Percentiles rank a stretch among this genome's conserved stretches.
phyloP scores from a whole-genome alignment of 192 early-diverging fungal genomes.

The Coemansia sp. region DNA sequence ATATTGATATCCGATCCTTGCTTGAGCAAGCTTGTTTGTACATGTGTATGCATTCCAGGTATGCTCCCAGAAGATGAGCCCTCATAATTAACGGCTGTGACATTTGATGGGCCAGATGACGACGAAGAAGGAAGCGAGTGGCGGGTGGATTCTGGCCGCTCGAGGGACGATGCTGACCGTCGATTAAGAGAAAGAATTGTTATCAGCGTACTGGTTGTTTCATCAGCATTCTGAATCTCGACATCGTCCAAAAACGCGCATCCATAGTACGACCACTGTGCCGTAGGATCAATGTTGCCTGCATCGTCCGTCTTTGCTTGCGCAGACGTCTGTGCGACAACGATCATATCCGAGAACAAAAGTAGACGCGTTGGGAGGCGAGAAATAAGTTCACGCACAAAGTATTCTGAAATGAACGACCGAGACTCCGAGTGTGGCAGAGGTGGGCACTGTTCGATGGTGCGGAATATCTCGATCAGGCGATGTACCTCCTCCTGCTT shows the following conservation, averaged over 20 bases:
- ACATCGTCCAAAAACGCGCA: conserved; percentile 43
- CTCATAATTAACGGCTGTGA: background rate
- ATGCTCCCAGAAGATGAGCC: background rate
- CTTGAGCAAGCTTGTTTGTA: conserved; percentile 11
- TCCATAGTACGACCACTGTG: conserved; percentile 52
- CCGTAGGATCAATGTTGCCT: conserved; percentile 15
- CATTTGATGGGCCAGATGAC: conserved; percentile 5
- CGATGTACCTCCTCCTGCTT: conserved; percentile 53
- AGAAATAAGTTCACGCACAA: conserved; percentile 51
- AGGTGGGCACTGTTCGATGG: conserved; percentile 42
- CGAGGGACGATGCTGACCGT: conserved; percentile 6
- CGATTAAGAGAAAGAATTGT: conserved; percentile 54
- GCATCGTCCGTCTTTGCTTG: conserved; percentile 32
- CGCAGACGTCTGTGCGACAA: conserved; percentile 47
- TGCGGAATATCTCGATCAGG: conserved; percentile 33
- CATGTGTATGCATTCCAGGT: conserved; percentile 15
- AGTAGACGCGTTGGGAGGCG: conserved; percentile 47
- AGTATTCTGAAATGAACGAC: conserved; percentile 36
- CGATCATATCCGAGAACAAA: conserved; percentile 46
- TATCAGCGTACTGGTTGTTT: conserved; percentile 48
- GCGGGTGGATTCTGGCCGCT: conserved; percentile 13
- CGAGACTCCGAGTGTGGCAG: conserved; percentile 38
- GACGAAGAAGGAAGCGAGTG: conserved; percentile 33
- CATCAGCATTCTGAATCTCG: conserved; percentile 53
- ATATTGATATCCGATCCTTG: conserved; percentile 13